phyloP scores from a whole-genome alignment of 306 rosid genomes.

The Betula pendula region DNA sequence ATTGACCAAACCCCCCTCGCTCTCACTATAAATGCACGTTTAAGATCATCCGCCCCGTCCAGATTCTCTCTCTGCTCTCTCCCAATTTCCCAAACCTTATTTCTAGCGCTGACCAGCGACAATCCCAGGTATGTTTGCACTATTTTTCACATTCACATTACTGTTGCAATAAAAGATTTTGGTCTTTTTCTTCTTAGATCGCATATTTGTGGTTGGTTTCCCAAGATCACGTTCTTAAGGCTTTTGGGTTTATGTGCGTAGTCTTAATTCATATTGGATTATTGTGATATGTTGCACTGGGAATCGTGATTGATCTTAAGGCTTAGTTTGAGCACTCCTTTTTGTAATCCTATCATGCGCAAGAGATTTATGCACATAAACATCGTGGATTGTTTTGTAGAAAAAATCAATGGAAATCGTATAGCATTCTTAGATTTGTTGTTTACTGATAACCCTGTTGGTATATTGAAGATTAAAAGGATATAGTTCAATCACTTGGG shows the following conservation, averaged over 20 bases:
- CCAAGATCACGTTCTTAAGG: background rate
- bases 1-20: slow-evolving; percentile 23
- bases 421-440: no score
- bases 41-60: background rate
- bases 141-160: background rate
- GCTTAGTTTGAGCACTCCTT: background rate
- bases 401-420: no score
- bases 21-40: slow-evolving; percentile 10
- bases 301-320: background rate
- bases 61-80: background rate
- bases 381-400: no score
- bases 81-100: background rate
- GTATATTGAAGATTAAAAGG: no score
- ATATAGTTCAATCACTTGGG: no score
- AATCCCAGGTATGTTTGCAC: background rate
- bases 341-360: no score
- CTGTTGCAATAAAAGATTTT: background rate
- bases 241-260: background rate
- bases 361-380: no score
- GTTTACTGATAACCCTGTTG: no score
- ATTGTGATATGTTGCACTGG: background rate
- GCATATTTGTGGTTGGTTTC: background rate
- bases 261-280: background rate
- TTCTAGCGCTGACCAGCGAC: background rate
- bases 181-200: background rate